A percentile compares a stretch with the other conserved stretches of the same genome.
phyloP scores from a whole-genome alignment of 768 basidiomycete species.

The Cytidiella melzeri region DNA sequence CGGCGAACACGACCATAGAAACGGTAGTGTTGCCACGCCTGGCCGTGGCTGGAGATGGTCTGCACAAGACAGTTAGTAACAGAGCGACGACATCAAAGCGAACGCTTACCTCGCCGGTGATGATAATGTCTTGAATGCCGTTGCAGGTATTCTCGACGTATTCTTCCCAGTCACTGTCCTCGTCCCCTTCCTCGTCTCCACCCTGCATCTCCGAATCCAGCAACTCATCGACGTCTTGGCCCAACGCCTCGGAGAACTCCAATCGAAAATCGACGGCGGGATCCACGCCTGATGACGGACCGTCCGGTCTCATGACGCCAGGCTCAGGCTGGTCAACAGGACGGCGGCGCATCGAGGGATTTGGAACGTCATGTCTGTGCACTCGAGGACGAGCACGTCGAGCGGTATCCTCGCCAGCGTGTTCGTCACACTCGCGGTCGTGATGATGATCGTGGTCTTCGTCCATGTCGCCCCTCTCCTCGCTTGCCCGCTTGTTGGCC shows the following conservation, averaged over 20 bases:
- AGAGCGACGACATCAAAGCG: background rate
- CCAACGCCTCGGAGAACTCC: background rate
- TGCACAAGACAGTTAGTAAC: conserved; percentile 17
- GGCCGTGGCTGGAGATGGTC: conserved; percentile 39
- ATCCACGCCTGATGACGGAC: background rate
- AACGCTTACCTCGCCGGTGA: conserved; percentile 49
- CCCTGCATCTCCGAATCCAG: conserved; percentile 2
- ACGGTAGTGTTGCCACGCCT: conserved; percentile 30
- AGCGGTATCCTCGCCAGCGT: background rate
- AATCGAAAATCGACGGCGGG: background rate
- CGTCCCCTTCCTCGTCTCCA: background rate
- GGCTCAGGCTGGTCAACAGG: background rate
- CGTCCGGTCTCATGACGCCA: background rate
- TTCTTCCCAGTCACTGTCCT: background rate
- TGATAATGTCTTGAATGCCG: conserved; percentile 54
- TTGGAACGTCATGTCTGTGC: background rate
- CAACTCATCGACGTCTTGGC: background rate
- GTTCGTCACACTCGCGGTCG: background rate
- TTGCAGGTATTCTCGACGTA: conserved; percentile 33
- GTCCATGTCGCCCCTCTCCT: background rate
- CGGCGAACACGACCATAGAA: conserved; percentile 31
- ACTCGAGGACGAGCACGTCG: background rate
- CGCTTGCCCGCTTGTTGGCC: background rate
- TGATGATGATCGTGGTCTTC: background rate
- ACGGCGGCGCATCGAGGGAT: background rate